Evolutionary conservation across 768 basidiomycete genomes (phyloP), one percentile per base, ranked within the genome.

Genomic region (Rickenella mellea): DNA sequence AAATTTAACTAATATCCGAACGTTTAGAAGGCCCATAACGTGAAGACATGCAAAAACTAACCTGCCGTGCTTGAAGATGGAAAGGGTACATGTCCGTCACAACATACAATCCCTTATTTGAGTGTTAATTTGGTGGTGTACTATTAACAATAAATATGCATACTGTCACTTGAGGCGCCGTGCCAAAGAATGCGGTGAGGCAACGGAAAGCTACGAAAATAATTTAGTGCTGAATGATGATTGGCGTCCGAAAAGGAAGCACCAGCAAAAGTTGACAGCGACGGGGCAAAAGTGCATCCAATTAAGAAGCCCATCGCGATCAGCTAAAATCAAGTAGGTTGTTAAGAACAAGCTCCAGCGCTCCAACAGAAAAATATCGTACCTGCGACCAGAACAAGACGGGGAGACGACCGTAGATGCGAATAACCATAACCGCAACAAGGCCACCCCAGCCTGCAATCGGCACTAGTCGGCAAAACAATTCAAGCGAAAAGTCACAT

Each of bases 301-400:
- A 74, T 58, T 11, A 75, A 59, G 62, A 78, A 83, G 1, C 67
- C 73, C 10, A 79, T 53, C 0, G 76, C 71, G 19, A 81, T 55
- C 10, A 82, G 48, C 73, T 78, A 41, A 12, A 19, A 2, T 30
- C 21, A 29, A 15, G 20, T 15, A 28, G 25, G 26, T 25, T 27
- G 37, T 17, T 29, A n/a, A n/a, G n/a, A n/a, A n/a, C n/a, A 14
- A 10, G 20, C 41, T 12, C n/a, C 11, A 24, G 29, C 12, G 29
- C 11, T 29, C 3, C 22, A 40, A 5, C 28, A 41, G 14, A 15
- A 43, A 22, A 17, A 3, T n/a, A 28, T 27, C 27, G 19, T 42
- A 74, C 74, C 60, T 83, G 80, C 0, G 78, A 77, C 81, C 81
- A 85, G 60, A 82, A 83, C 27, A 85, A 56, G 10, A 83, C 62